These are phyloP conservation scores for Starmerella vitae DNA, from an alignment of 805 yeast genomes.

Conservation along the genomic window DNA sequence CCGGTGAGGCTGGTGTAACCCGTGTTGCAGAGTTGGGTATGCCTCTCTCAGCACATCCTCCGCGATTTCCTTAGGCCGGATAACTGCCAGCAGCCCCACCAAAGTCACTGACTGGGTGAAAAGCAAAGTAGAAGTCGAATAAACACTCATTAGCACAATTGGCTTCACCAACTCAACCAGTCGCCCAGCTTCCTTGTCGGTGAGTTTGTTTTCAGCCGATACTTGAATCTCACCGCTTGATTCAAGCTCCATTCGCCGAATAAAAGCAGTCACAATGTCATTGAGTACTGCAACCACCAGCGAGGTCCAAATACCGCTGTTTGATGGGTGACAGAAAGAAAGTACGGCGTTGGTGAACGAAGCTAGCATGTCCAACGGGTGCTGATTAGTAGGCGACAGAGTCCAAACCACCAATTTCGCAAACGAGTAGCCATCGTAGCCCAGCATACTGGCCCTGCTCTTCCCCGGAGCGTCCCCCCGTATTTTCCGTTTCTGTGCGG, in stretches of 20 bases:
- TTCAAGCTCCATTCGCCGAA: slow-evolving; percentile 24
- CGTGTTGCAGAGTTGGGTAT: slow-evolving; percentile 38
- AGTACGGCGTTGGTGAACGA: slow-evolving; percentile 54
- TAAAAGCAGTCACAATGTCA: slow-evolving; percentile 34
- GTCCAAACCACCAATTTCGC: slow-evolving; percentile 50
- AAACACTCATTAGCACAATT: slow-evolving; percentile 42
- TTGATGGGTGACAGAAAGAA: slow-evolving; percentile 85
- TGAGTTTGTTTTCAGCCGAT: slow-evolving; percentile 25
- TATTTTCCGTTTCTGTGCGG: slow-evolving; percentile 2
- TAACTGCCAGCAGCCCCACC: slow-evolving; percentile 36
- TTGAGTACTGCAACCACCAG: slow-evolving; percentile 53
- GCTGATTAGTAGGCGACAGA: slow-evolving; percentile 32
- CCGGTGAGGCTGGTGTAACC: slow-evolving; percentile 50
- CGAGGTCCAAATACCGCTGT: slow-evolving; percentile 76
- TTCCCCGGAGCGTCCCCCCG: neutral
- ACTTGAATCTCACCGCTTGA: slow-evolving; percentile 21
- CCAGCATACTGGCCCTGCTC: neutral
- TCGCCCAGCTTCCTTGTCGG: slow-evolving; percentile 22
- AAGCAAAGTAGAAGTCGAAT: slow-evolving; percentile 24
- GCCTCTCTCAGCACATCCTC: slow-evolving; percentile 39
- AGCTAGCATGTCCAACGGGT: slow-evolving; percentile 33
- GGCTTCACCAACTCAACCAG: slow-evolving; percentile 46
- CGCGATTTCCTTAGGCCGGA: slow-evolving; percentile 37
- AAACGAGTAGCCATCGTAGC: slow-evolving; percentile 7
- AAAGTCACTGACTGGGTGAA: slow-evolving; percentile 7